Percentiles rank a stretch among this genome's conserved stretches.
phyloP scores from a whole-genome alignment of 1,284 basidiomycete genomes.

The Amylostereum areolatum region DNA sequence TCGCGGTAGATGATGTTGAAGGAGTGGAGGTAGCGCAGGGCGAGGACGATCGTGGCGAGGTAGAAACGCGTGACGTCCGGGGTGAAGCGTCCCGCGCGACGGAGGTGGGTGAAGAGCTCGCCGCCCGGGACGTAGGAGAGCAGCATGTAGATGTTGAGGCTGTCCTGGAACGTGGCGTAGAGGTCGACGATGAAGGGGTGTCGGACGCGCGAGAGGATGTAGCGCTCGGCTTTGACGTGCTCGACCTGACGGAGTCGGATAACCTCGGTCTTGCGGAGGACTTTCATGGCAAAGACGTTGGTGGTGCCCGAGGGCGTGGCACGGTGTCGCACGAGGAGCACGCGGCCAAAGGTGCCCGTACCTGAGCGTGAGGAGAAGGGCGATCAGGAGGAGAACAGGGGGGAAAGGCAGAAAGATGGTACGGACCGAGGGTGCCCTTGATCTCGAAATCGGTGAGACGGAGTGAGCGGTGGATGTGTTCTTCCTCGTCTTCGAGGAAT shows the following conservation, averaged over 20 bases:
- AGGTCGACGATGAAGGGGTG: constrained; percentile 83
- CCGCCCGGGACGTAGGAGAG: constrained; percentile 98
- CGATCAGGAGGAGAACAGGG: neutral
- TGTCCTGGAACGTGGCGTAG: constrained; percentile 96
- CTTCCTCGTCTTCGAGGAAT: constrained; percentile 62
- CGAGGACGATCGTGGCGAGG: constrained; percentile 93
- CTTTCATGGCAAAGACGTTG: constrained; percentile 88
- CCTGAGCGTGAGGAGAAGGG: constrained; percentile 53
- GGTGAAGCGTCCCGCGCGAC: constrained; percentile 91
- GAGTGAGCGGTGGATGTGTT: constrained; percentile 52
- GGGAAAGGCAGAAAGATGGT: constrained; percentile 6
- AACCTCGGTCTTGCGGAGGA: constrained; percentile 88
- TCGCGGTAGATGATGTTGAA: constrained; percentile 99
- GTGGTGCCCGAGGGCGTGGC: constrained; percentile 38
- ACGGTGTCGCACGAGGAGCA: constrained; percentile 75
- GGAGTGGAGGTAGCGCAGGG: constrained; percentile 93
- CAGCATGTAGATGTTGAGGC: constrained; percentile 96
- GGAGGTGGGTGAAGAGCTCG: constrained; percentile 91
- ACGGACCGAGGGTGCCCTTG: constrained; percentile 64
- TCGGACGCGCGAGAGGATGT: constrained; percentile 84
- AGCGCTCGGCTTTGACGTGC: constrained; percentile 96
- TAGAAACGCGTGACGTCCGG: constrained; percentile 99
- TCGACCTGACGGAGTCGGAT: constrained; percentile 96
- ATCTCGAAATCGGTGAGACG: constrained; percentile 76
- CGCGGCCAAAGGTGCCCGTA: constrained; percentile 91